Evolutionary conservation across 1,284 basidiomycete genomes (phyloP), one percentile per base, ranked within the genome.

Genomic region (Leucoagaricus sp.): DNA sequence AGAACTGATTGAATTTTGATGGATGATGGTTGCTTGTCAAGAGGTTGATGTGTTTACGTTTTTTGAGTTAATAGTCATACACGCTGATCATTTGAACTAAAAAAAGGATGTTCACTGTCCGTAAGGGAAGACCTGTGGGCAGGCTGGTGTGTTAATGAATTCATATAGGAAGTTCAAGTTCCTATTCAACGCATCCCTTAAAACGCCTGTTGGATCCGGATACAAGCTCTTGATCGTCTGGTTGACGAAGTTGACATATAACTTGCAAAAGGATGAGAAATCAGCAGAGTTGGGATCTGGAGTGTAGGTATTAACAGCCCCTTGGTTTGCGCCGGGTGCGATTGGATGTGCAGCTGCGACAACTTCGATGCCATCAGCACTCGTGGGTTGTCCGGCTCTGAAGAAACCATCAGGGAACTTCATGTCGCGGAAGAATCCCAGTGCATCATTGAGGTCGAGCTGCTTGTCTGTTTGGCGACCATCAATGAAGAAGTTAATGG

Each of bases 401-500:
- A 46, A 51, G 60, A 64, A 65, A 6, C 53, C 60, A 2, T 38
- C 28, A 1, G 64, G 64, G 53, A 59, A 60, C 25, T 52, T 57
- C 52, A 50, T 55, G 28, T 62, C 53, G 41, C 58, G 58, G 60
- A 65, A 60, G 58, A 65, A 63, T 36, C 58, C 44, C 15, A 53
- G 50, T 1, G 62, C 64, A 17, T 56, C 19, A 12, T 48, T 34
- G 21, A 60, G 60, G 17, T 55, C 47, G 2, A 68, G 57, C 44
- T 65, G 63, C 1, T 59, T 55, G 12, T 61, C 59, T 4, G 59
- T 57, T 31, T 59, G 57, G n/a, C 67, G 64, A 1, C 67, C 65
- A 25, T 68, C 67, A n/a, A 67, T 55, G 23, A 68, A 67, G 49
- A 66, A 62, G 23, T 63, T 61, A 49, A 66, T 46, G 49, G 59